Evolutionary conservation across 306 rosid species (phyloP).

Genomic region (Acacia acuminata): DNA sequence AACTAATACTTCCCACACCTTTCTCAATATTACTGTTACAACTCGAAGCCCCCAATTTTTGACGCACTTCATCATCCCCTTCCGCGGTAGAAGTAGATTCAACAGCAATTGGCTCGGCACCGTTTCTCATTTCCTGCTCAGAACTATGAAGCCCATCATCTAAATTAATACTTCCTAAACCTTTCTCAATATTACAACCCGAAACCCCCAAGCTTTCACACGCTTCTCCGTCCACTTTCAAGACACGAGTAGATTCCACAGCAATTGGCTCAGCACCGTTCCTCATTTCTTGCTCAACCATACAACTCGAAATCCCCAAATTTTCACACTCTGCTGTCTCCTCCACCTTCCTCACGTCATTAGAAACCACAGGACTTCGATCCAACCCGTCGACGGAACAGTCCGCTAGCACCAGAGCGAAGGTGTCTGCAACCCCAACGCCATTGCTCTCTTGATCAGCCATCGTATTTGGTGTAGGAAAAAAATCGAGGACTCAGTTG

Average conservation of each 20-base stretch:
- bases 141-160: constrained; percentile 25
- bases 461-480: constrained; percentile 33
- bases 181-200: constrained; percentile 39
- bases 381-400: background rate
- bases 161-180: constrained; percentile 57
- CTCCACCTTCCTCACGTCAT: background rate
- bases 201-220: constrained; percentile 3
- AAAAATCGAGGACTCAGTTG: constrained; percentile 60
- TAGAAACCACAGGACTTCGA: constrained; percentile 23
- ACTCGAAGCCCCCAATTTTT: background rate
- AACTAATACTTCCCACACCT: constrained; percentile 51
- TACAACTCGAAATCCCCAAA: constrained; percentile 27
- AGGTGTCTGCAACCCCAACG: background rate
- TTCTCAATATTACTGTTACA: constrained; percentile 36
- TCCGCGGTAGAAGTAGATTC: background rate
- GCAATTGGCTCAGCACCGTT: background rate
- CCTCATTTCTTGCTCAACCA: background rate
- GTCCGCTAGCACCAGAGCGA: background rate
- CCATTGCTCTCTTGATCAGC: background rate
- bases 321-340: constrained; percentile 27
- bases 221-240: background rate
- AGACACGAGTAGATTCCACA: background rate
- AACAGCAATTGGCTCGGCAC: background rate
- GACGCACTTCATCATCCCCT: background rate
- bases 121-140: background rate